Percentiles rank a stretch among this genome's conserved stretches.
These are phyloP conservation scores for Scheffersomyces lignosus DNA, from an alignment of 805 yeast species.

Conservation along the genomic window DNA sequence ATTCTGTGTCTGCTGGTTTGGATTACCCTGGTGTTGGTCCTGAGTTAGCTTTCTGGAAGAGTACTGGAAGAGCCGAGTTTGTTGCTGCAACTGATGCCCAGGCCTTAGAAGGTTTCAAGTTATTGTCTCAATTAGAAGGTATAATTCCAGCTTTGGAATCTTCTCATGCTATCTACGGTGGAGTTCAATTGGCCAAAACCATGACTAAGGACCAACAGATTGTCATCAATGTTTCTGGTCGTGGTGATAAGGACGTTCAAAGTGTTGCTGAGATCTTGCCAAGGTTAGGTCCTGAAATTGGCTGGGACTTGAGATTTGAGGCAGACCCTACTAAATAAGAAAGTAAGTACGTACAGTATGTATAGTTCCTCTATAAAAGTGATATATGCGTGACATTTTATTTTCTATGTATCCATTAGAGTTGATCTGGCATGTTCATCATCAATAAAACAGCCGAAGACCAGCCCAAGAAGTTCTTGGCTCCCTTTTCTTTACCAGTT, in stretches of 20 bases:
- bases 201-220: slow-evolving; percentile 77
- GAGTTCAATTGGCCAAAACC: slow-evolving; percentile 79
- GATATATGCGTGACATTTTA: not conserved
- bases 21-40: slow-evolving; percentile 99
- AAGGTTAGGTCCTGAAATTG: slow-evolving; percentile 82
- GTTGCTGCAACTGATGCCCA: slow-evolving; percentile 94
- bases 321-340: slow-evolving; percentile 40
- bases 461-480: slow-evolving; percentile 94
- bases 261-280: slow-evolving; percentile 96
- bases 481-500: slow-evolving; percentile 76
- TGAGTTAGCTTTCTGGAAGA: slow-evolving; percentile 93
- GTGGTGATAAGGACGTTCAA: slow-evolving; percentile 99
- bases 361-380: not conserved
- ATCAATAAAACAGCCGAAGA: slow-evolving; percentile 77
- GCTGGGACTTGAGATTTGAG: slow-evolving; percentile 94
- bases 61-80: slow-evolving; percentile 87
- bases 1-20: slow-evolving; percentile 96
- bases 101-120: slow-evolving; percentile 86
- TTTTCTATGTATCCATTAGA: slow-evolving; percentile 9
- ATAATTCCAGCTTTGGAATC: slow-evolving; percentile 98
- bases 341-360: too few relatives aligned
- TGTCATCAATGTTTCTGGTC: slow-evolving; percentile 90
- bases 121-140: slow-evolving; percentile 92
- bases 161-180: slow-evolving; percentile 95
- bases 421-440: slow-evolving; percentile 75